Conservation (phyloP, 1,284 basidiomycete species). For the Cutaneotrichosporon sp. region DNA sequence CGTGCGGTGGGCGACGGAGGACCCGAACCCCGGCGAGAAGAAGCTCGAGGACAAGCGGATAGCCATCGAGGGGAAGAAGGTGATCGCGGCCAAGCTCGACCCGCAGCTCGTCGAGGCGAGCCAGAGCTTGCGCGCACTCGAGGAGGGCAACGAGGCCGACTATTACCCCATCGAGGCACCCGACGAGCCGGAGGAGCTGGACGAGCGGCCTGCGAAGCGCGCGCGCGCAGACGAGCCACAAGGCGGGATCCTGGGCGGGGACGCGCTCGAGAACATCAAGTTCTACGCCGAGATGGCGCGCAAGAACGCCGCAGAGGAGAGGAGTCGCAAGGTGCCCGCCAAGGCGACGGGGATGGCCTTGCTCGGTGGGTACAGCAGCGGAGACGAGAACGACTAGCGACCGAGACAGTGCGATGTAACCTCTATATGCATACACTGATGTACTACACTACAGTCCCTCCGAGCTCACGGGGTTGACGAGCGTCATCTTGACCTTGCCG, state of each 20-base stretch:
- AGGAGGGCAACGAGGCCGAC: conserved; percentile 61
- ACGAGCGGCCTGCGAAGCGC: conserved; percentile 43
- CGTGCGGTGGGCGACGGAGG: conserved; percentile 96
- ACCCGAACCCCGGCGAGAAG: conserved; percentile 88
- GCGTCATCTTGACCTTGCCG: conserved; percentile 83
- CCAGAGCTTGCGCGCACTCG: conserved; percentile 74
- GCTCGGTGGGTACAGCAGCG: conserved; percentile 10
- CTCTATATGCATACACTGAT: conserved; percentile 13
- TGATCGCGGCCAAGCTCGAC: conserved; percentile 68
- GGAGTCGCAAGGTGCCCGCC: conserved; percentile 30
- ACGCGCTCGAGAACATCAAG: conserved; percentile 79
- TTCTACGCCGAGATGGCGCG: conserved; percentile 80
- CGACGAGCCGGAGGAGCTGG: conserved; percentile 33
- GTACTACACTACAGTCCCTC: conserved; percentile 33
- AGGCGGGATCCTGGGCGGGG: conserved; percentile 68
- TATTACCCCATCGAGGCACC: conserved; percentile 49
- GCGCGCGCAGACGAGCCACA: conserved; percentile 42
- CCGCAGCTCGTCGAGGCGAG: conserved; percentile 83
- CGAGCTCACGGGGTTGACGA: conserved; percentile 44
- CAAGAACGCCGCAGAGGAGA: conserved; percentile 54
- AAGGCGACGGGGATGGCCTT: conserved; percentile 12
- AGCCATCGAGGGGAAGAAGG: conserved; percentile 77
- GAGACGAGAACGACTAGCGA: conserved; percentile 7
- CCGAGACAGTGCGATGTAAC: background rate
- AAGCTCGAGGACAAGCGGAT: conserved; percentile 78